phyloP scores from a whole-genome alignment of 2,329 filamentous ascomycete genomes.

The Microdochium nivale region DNA sequence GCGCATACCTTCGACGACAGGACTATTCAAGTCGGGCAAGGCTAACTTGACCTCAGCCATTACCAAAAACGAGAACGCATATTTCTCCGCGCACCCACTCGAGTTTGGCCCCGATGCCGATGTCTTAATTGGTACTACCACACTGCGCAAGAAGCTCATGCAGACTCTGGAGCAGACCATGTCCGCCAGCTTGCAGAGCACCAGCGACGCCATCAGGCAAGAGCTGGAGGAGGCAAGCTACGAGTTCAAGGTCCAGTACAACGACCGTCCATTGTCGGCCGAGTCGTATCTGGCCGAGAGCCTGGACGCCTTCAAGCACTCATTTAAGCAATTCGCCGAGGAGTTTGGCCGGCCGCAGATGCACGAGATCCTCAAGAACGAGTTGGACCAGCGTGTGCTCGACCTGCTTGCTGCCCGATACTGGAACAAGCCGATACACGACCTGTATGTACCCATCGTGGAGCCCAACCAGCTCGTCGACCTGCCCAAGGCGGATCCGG shows the following conservation, averaged over 20 bases:
- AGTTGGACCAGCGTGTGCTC: slow-evolving; percentile 89
- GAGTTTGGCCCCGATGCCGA: slow-evolving; percentile 70
- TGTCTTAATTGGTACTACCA: slow-evolving; percentile 74
- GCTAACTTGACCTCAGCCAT: slow-evolving; percentile 75
- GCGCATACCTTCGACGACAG: slow-evolving; percentile 59
- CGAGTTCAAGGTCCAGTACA: slow-evolving; percentile 99
- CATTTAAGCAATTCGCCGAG: slow-evolving; percentile 89
- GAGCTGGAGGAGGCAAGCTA: slow-evolving; percentile 96
- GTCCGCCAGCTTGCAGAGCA: slow-evolving; percentile 83
- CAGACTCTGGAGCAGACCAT: slow-evolving; percentile 94
- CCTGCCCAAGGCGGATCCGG: slow-evolving; percentile 75
- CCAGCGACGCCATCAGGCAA: slow-evolving; percentile 85
- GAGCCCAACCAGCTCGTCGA: slow-evolving; percentile 68
- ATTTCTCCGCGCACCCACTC: slow-evolving; percentile 73
- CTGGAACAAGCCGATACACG: slow-evolving; percentile 93
- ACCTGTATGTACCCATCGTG: slow-evolving; percentile 56
- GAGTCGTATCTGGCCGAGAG: slow-evolving; percentile 96
- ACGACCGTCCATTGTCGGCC: slow-evolving; percentile 86
- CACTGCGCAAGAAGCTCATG: slow-evolving; percentile 92
- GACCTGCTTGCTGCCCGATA: slow-evolving; percentile 89
- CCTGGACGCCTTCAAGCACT: slow-evolving; percentile 93
- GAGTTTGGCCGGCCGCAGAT: slow-evolving; percentile 86
- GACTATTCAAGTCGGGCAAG: slow-evolving; percentile 76
- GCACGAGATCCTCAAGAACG: slow-evolving; percentile 78
- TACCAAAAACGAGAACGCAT: slow-evolving; percentile 78